A percentile compares a stretch with the other conserved stretches of the same genome.
phyloP scores from a whole-genome alignment of 179 eudicot genomes.

The Beta corolliflora region DNA sequence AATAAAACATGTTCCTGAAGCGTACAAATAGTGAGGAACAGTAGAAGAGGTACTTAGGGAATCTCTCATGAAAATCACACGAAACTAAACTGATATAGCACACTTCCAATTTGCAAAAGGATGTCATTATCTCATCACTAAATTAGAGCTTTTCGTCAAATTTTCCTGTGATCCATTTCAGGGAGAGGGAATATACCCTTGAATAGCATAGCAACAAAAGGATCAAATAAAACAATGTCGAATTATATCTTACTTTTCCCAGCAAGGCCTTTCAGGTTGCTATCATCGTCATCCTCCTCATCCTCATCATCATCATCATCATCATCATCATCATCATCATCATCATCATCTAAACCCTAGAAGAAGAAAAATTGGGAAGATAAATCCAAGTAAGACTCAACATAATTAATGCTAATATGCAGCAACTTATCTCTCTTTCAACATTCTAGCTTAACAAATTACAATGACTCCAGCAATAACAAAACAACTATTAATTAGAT shows the following conservation, averaged over 20 bases:
- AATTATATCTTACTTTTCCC: conserved; percentile 60
- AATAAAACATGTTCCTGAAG: not conserved
- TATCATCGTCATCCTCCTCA: conserved; percentile 51
- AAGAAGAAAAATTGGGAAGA: not conserved
- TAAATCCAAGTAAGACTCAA: conserved; percentile 9
- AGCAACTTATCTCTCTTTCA: not conserved
- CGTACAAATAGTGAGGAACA: not conserved
- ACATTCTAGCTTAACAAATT: not conserved
- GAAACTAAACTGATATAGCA: not conserved
- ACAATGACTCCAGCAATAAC: not conserved
- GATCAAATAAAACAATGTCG: not conserved
- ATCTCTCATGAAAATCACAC: not conserved
- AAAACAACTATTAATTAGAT: not conserved
- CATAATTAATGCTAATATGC: not conserved
- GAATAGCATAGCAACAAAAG: not conserved
- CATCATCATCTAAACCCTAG: conserved; percentile 44
- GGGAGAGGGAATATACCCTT: not conserved
- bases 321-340: conserved; percentile 53
- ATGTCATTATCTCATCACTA: not conserved
- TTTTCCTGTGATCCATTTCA: not conserved
- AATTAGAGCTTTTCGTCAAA: not conserved
- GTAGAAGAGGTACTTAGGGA: not conserved
- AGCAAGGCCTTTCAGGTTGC: conserved; percentile 45
- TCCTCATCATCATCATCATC: conserved; percentile 54
- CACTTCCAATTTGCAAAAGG: not conserved